Evolutionary conservation across 768 basidiomycete genomes (phyloP).

Genomic region (Termitomyces sp.): DNA sequence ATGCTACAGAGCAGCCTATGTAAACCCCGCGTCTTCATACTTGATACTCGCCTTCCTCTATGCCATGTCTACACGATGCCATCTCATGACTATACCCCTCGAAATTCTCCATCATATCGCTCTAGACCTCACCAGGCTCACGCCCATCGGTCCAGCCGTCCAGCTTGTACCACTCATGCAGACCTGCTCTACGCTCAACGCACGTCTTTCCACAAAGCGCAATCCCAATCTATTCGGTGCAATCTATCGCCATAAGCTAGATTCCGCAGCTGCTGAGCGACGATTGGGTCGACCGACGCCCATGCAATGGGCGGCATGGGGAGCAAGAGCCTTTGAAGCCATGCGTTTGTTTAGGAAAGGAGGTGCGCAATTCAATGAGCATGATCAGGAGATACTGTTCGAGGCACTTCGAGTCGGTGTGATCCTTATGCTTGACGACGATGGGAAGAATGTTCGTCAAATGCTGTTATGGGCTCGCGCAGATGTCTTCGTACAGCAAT

Average conservation of each 20-base stretch:
- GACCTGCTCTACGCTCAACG: slow-evolving; percentile 33
- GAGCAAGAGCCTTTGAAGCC: slow-evolving; percentile 1
- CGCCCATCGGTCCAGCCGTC: slow-evolving; percentile 38
- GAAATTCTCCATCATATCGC: slow-evolving; percentile 1
- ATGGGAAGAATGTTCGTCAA: slow-evolving; percentile 45
- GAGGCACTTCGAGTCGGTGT: slow-evolving; percentile 1
- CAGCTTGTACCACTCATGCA: slow-evolving; percentile 42
- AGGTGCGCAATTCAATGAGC: background rate
- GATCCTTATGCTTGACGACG: slow-evolving; percentile 40
- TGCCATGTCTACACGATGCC: background rate
- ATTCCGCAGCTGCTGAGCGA: slow-evolving; percentile 42
- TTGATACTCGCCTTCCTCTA: background rate
- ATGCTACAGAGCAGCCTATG: background rate
- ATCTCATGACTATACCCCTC: background rate
- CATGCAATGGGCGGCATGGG: slow-evolving; percentile 13
- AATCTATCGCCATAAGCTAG: slow-evolving; percentile 54
- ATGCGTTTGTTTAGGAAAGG: background rate
- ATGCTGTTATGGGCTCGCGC: slow-evolving; percentile 38
- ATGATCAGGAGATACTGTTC: background rate
- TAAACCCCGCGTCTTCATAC: background rate
- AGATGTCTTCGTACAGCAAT: slow-evolving; percentile 31
- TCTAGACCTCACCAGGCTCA: background rate
- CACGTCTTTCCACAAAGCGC: slow-evolving; percentile 21
- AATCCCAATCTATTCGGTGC: slow-evolving; percentile 40
- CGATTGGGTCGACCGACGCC: slow-evolving; percentile 35